Conservation (phyloP, 495 filamentous ascomycete genomes). For the Tricharina praecox region DNA sequence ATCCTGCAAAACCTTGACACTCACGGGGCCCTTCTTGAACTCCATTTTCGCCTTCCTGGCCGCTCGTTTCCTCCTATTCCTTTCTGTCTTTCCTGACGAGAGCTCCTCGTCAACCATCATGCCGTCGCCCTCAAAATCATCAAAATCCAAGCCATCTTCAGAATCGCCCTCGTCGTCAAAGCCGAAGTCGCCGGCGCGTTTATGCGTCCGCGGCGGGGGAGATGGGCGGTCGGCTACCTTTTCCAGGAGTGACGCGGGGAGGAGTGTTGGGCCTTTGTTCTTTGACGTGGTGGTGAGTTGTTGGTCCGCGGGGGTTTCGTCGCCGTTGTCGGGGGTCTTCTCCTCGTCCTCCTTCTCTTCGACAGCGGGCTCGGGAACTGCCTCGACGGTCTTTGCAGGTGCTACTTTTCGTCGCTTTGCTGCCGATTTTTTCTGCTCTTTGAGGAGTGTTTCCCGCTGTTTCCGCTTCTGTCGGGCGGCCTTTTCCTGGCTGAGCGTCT, state of each 20-base stretch:
- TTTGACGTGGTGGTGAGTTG: neutral
- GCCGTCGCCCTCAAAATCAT: neutral
- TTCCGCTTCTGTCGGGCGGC: conserved; percentile 18
- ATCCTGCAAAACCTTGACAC: conserved; percentile 19
- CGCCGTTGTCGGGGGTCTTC: too few species aligned
- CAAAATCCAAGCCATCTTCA: neutral
- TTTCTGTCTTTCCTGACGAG: neutral
- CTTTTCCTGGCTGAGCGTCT: conserved; percentile 15
- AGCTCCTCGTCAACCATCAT: neutral
- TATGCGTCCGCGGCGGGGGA: neutral
- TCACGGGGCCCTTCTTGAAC: conserved; percentile 24
- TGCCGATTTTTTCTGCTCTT: conserved; percentile 17
- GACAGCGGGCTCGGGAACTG: neutral
- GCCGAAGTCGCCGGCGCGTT: conserved; percentile 1
- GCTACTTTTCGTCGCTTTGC: conserved; percentile 12
- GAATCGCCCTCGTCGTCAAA: conserved; percentile 4
- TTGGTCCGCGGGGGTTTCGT: too few species aligned
- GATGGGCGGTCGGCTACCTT: neutral
- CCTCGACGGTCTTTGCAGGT: conserved; percentile 10
- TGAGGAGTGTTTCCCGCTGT: conserved; percentile 13
- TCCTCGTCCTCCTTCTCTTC: neutral
- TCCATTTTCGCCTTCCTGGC: conserved; percentile 12
- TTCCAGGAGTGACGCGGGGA: neutral
- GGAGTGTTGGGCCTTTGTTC: conserved; percentile 1
- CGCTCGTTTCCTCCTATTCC: conserved; percentile 12